Percentiles rank a stretch among this genome's conserved stretches.
phyloP scores from a whole-genome alignment of 2,329 filamentous ascomycete genomes.

The Metarhizium album region DNA sequence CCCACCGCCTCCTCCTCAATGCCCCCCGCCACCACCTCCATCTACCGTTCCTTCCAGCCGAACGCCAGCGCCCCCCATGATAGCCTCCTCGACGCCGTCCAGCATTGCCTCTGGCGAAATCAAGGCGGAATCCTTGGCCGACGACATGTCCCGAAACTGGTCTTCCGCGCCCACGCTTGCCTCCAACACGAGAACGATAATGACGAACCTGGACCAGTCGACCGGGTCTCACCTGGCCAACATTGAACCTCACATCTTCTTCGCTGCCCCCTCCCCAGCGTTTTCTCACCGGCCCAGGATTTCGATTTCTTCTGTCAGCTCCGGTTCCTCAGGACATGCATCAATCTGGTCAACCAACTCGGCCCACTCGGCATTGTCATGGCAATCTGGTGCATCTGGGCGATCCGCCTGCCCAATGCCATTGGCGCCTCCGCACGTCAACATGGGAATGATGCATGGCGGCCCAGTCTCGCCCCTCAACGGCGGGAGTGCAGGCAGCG shows the following conservation, averaged over 20 bases:
- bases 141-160: slow-evolving; percentile 18
- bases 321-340: slow-evolving; percentile 36
- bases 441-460: slow-evolving; percentile 22
- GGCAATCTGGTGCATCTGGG: slow-evolving; percentile 23
- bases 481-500: not conserved
- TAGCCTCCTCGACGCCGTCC: slow-evolving; percentile 7
- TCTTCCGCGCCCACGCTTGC: slow-evolving; percentile 7
- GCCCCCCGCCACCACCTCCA: slow-evolving; percentile 21
- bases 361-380: slow-evolving; percentile 28
- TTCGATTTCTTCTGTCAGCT: slow-evolving; percentile 39
- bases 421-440: slow-evolving; percentile 21
- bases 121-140: slow-evolving; percentile 19
- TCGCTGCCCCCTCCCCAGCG: slow-evolving; percentile 22
- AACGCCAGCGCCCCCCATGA: slow-evolving; percentile 9
- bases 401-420: slow-evolving; percentile 27
- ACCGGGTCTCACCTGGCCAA: slow-evolving; percentile 4
- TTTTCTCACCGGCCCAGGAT: slow-evolving; percentile 32
- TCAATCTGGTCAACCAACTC: slow-evolving; percentile 35
- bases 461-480: slow-evolving; percentile 12
- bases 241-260: slow-evolving; percentile 19
- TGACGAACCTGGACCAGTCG: slow-evolving; percentile 3
- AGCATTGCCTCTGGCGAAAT: slow-evolving; percentile 16
- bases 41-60: slow-evolving; percentile 13
- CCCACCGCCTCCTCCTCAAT: slow-evolving; percentile 20
- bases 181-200: slow-evolving; percentile 4